Base-by-base conservation (phyloP, 2,329 filamentous ascomycete species). In the Trichoderma hamatum region DNA sequence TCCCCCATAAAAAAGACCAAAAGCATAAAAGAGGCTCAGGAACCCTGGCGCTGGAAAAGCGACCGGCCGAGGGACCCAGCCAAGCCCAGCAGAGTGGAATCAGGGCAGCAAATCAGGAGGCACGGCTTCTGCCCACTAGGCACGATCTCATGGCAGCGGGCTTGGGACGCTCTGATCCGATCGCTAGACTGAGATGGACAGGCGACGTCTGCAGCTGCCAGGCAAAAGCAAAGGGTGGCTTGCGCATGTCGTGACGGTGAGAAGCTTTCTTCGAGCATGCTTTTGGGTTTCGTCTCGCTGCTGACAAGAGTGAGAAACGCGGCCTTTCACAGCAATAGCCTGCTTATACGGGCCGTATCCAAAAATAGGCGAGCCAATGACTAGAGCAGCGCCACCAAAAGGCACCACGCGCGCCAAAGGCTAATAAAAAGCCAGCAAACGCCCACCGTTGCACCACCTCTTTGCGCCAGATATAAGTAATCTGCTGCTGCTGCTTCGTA, bases 321-420 rank as follows among this genome's bases (percentile, higher is more conserved):
- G 13, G 13, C 34, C 34, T 36, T 36, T 13, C 46, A 49, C 46
- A 24, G 34, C 26, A 46, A 43, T 28, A 21, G 55, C 55, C 32
- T 36, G 30, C 26, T 54, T 49, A 55, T 19, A 36, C 46, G 49
- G 39, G 39, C 39, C 63, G 63, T 67, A 56, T 67, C 63, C 63
- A 67, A 67, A 67, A 67, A 67, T 67, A 67, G 63, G 39, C 28
- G 46, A 19, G 21, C 63, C 63, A 67, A 67, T 67, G 39, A 43
- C 39, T 43, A 43, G 39, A 34, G 39, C 16, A 30, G 52, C 51
- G 52, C 36, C 63, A 30, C 63, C n/a, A 21, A 58, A 66, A 46
- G 62, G 39, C 55, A n/a, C 36, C 34, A 34, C 26, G 19, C 36
- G 28, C 39, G 32, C 14, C 24, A 28, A 58, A 36, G 55, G 16